Evolutionary conservation across 2,329 filamentous ascomycete species (phyloP), one percentile per base, ranked within the genome.

Genomic region (Lachnellula subtilissima): DNA sequence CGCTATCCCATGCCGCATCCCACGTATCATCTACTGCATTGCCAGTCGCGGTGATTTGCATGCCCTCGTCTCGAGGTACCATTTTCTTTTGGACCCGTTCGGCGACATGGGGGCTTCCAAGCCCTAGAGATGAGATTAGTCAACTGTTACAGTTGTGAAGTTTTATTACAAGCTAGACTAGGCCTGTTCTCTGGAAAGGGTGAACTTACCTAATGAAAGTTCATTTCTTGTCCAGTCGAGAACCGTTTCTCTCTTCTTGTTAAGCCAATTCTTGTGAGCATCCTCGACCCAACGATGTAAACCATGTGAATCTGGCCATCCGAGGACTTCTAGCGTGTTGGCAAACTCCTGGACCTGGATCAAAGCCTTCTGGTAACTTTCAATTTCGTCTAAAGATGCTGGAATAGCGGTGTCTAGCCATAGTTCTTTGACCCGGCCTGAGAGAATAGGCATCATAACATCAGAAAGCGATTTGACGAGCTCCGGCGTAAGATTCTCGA

Each of bases 71-170:
- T 49, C 81, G 79, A 2, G 85, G 86, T 0, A 97, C 79, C 69
- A 87, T 84, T 66, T 94, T 87, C 49, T 86, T 95, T 71, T 97
- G 93, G 1, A 95, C 78, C 65, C 88, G 84, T 70, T 97, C 91
- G 1, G 96, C 91, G 47, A 81, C 78, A 63, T 83, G 87, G 14
- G 86, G 79, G 25, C 78, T 73, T 8, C 86, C 85, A 40, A 93
- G 79, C 8, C 87, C 89, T 51, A 76, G 75, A 3, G 11, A 22
- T 42, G 11, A 23, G 17, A 48, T n/a, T 9, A 25, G 4, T 12
- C 8, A 23, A 45, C 5, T 42, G 5, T 19, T 5, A 42, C 39
- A 14, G 17, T 15, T 42, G 39, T 15, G 8, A 11, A 3, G 9
- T 32, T 32, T 42, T 2, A 42, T 42, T n/a, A 7, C 15, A 19